Conservation (phyloP, 1,284 basidiomycete genomes). For the Cerrena zonata region DNA sequence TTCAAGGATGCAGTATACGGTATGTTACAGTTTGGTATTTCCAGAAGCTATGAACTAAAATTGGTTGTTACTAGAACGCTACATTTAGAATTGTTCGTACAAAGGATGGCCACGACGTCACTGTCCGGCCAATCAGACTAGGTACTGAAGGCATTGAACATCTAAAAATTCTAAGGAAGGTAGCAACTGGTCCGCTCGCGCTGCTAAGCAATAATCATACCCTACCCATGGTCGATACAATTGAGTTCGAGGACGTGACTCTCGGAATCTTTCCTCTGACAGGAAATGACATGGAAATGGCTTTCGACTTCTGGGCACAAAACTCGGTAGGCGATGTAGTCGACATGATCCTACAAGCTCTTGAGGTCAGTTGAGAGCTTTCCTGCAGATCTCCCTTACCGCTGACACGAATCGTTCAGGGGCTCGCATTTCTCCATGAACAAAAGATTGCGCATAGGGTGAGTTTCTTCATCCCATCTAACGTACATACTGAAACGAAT, state of each 20-base stretch:
- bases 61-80: neutral
- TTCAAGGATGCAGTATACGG: neutral
- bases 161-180: neutral
- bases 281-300: neutral
- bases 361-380: constrained; percentile 21
- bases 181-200: neutral
- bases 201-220: neutral
- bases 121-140: neutral
- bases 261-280: neutral
- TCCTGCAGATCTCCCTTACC: no score
- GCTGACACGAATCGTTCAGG: neutral
- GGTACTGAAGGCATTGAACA: neutral
- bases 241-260: neutral
- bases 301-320: neutral
- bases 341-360: constrained; percentile 26
- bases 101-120: neutral
- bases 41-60: neutral
- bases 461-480: neutral
- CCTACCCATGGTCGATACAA: neutral
- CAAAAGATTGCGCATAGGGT: neutral
- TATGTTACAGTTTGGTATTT: neutral
- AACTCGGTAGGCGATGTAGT: constrained; percentile 22
- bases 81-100: neutral
- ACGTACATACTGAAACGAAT: neutral
- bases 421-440: neutral